phyloP scores from a whole-genome alignment of 139 green algal species.

The Trebouxia sp. region DNA sequence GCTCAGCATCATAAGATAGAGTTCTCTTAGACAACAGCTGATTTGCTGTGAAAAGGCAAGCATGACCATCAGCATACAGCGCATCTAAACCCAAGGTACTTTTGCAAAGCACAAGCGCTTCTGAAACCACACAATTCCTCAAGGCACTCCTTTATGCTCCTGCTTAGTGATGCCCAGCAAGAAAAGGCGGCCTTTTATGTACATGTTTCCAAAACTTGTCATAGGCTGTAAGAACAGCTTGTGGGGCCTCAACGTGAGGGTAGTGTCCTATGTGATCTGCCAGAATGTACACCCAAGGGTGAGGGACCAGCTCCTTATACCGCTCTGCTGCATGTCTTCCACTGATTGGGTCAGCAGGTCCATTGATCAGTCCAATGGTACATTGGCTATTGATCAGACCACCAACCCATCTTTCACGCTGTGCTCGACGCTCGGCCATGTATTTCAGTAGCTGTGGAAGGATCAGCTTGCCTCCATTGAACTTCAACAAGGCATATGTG shows the following conservation, averaged over 20 bases:
- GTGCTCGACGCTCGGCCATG: constrained; percentile 6
- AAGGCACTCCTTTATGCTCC: too few relatives aligned
- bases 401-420: constrained; percentile 20
- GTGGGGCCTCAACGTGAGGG: constrained; percentile 22
- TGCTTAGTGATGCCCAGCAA: background rate
- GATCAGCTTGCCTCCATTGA: constrained; percentile 24
- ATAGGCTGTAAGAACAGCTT: constrained; percentile 2
- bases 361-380: constrained; percentile 16
- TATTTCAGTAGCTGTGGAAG: constrained; percentile 8
- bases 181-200: too few relatives aligned
- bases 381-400: background rate
- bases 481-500: constrained; percentile 6
- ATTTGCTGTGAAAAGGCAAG: too few relatives aligned
- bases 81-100: too few relatives aligned
- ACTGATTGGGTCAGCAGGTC: constrained; percentile 26
- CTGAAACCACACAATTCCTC: too few relatives aligned
- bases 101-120: too few relatives aligned
- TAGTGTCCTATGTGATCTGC: constrained; percentile 22
- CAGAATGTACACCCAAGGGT: constrained; percentile 15
- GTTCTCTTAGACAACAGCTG: too few relatives aligned
- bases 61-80: too few relatives aligned
- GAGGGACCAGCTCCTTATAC: constrained; percentile 27
- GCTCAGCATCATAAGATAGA: too few relatives aligned
- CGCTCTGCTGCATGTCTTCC: constrained; percentile 21
- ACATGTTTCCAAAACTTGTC: constrained; percentile 1